Evolutionary conservation across 2,329 filamentous ascomycete species (phyloP).

Genomic region (Pseudogymnoascus sp.): DNA sequence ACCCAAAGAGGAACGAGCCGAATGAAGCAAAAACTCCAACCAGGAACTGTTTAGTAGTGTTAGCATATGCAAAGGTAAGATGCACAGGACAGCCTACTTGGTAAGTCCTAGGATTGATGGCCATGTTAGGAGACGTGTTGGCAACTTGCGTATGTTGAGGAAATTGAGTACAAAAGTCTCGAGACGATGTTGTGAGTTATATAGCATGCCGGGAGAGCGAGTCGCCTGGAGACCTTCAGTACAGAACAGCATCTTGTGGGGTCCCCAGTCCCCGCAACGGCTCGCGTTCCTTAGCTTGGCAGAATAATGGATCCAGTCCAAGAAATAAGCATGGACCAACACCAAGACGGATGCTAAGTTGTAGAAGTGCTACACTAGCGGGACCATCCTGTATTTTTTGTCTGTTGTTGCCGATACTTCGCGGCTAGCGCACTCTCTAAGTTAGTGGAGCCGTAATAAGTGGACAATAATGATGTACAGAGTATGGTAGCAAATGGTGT

Average conservation of each 20-base stretch:
- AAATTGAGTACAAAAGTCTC: not conserved
- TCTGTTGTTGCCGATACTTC: not conserved
- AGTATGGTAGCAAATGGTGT: too few relatives aligned
- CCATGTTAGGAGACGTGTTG: not conserved
- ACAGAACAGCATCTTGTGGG: not conserved
- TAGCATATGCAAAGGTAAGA: not conserved
- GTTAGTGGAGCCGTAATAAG: not conserved
- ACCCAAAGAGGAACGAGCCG: constrained; percentile 39
- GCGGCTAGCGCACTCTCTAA: not conserved
- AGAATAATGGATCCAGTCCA: too few relatives aligned
- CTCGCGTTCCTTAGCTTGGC: too few relatives aligned
- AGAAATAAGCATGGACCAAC: not conserved
- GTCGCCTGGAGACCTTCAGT: too few relatives aligned
- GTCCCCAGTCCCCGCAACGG: not conserved
- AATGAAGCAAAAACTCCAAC: constrained; percentile 47
- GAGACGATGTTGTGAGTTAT: not conserved
- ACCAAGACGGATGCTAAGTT: too few relatives aligned
- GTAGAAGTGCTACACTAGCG: too few relatives aligned
- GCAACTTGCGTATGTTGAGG: not conserved
- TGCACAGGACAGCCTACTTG: constrained; percentile 24
- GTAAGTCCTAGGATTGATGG: constrained; percentile 11
- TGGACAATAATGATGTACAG: too few relatives aligned
- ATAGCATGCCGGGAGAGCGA: not conserved
- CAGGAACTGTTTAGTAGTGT: constrained; percentile 32
- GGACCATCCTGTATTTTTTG: too few relatives aligned